Evolutionary conservation across 225 moss, liverwort and hornwort species (phyloP).

Genomic region (Asterella californica): DNA sequence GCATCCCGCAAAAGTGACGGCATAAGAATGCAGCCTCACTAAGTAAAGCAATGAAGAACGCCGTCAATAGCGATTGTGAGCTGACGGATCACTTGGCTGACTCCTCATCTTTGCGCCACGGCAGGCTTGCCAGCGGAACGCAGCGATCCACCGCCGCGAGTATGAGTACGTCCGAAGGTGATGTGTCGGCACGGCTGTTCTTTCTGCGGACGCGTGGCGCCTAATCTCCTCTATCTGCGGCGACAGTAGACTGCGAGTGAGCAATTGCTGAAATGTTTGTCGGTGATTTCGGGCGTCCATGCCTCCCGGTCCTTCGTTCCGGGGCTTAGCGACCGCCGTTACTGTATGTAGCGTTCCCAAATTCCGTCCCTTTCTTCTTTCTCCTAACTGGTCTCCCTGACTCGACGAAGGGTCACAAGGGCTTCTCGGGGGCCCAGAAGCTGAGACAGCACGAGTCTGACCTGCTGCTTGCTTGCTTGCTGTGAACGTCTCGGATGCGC

Average conservation of each 20-base stretch:
- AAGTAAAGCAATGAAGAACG: too few species aligned
- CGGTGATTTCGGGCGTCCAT: background rate
- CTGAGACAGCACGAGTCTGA: background rate
- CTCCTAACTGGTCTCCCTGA: background rate
- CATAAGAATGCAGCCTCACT: too few species aligned
- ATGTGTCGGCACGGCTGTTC: background rate
- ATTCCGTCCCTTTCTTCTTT: too few species aligned
- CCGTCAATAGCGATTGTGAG: too few species aligned
- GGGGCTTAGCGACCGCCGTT: too few species aligned
- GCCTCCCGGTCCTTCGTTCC: background rate
- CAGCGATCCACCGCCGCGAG: background rate
- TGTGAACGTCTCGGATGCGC: too few species aligned
- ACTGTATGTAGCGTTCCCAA: too few species aligned
- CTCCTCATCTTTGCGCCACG: background rate
- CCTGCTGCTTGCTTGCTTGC: too few species aligned
- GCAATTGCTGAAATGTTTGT: background rate
- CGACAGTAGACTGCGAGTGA: background rate
- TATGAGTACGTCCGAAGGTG: background rate
- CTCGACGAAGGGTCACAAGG: background rate
- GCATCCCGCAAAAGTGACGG: too few species aligned
- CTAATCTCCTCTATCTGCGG: background rate
- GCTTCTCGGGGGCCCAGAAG: background rate
- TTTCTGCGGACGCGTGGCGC: background rate
- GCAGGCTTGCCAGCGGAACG: background rate
- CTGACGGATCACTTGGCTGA: background rate